A percentile compares a stretch with the other conserved stretches of the same genome.
Conservation (phyloP, 441 rosid species). For the Mallotus repandus region DNA sequence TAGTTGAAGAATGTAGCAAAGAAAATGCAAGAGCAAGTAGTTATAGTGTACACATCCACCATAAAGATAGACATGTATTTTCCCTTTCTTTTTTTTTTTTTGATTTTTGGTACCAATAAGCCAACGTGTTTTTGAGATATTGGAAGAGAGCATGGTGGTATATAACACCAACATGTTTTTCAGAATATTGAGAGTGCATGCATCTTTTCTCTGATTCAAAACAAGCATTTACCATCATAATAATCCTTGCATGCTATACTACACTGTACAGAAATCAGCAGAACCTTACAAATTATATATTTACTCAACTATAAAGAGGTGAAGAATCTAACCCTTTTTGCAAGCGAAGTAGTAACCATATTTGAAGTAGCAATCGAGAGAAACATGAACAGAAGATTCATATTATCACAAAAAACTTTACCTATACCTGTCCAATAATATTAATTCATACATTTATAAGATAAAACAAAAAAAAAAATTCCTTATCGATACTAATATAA, state of each 20-base stretch:
- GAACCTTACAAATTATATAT: background rate
- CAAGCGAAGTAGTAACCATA: slow-evolving; percentile 50
- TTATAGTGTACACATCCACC: too few species aligned
- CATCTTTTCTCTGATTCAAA: background rate
- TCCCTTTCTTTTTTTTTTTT: too few species aligned
- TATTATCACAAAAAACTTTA: slow-evolving; percentile 47
- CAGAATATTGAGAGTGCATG: background rate
- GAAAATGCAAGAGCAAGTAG: background rate
- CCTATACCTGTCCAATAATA: slow-evolving; percentile 40
- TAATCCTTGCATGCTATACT: background rate
- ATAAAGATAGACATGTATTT: too few species aligned
- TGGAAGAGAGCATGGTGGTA: background rate
- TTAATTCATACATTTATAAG: too few species aligned
- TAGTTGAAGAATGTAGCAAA: background rate
- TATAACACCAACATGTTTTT: background rate
- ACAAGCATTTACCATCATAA: background rate
- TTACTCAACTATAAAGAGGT: background rate
- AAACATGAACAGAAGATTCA: slow-evolving; percentile 47
- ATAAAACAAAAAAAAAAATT: too few species aligned
- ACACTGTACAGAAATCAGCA: background rate
- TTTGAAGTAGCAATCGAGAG: slow-evolving; percentile 50
- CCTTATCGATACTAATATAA: too few species aligned
- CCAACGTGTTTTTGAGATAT: too few species aligned
- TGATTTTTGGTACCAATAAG: too few species aligned
- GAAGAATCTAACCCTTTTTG: slow-evolving; percentile 34